Evolutionary conservation across 148 eudicot genomes (phyloP).

Genomic region (Suaeda aralocaspica): DNA sequence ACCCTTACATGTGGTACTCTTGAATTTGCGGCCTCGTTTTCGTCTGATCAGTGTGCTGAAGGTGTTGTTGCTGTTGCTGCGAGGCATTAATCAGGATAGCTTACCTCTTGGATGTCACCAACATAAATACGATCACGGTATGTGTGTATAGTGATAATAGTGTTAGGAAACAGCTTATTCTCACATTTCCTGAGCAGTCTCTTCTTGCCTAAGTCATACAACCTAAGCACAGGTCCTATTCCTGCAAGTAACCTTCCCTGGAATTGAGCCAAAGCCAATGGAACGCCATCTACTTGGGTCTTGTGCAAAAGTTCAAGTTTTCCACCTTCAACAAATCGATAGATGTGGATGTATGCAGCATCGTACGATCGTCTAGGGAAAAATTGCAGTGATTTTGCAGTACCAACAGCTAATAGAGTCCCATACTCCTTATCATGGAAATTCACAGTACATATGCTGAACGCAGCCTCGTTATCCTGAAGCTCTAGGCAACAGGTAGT

Average conservation of each 20-base stretch:
- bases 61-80: conserved; percentile 99
- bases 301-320: conserved; percentile 93
- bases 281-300: conserved; percentile 93
- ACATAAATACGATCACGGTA: conserved; percentile 98
- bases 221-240: conserved; percentile 78
- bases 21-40: conserved; percentile 94
- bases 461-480: conserved; percentile 96
- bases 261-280: conserved; percentile 89
- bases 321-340: conserved; percentile 86
- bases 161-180: conserved; percentile 92
- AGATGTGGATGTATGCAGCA: conserved; percentile 92
- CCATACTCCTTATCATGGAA: conserved; percentile 97
- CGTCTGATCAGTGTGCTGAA: conserved; percentile 99
- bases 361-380: conserved; percentile 74
- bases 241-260: conserved; percentile 96
- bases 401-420: conserved; percentile 93
- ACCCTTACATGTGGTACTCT: conserved; percentile 90
- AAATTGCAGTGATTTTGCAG: conserved; percentile 86
- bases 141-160: conserved; percentile 73
- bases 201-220: conserved; percentile 90
- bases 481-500: conserved; percentile 93
- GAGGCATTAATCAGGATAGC: conserved; percentile 81
- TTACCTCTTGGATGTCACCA: conserved; percentile 99
- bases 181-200: conserved; percentile 94
- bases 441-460: conserved; percentile 90